Percentiles rank a stretch among this genome's conserved stretches.
These are phyloP conservation scores for Botrytis porri DNA, from an alignment of 2,329 filamentous ascomycete genomes.

Conservation along the genomic window DNA sequence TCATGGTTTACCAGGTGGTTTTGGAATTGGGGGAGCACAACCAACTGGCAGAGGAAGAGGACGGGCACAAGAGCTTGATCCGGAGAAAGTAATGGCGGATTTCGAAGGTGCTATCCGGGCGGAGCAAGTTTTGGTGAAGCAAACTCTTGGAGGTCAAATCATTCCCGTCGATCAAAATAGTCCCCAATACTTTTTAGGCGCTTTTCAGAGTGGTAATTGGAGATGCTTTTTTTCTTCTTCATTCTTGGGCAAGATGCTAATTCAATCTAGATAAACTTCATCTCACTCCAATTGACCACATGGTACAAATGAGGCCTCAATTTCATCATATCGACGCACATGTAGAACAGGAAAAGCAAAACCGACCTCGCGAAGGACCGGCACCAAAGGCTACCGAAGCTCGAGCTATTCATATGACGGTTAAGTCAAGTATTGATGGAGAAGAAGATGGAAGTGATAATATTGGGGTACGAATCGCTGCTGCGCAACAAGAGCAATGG, in stretches of 20 bases:
- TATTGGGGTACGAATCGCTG: slow-evolving; percentile 71
- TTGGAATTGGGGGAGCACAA: slow-evolving; percentile 56
- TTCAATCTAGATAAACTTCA: slow-evolving; percentile 70
- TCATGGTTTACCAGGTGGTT: slow-evolving; percentile 70
- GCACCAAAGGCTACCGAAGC: slow-evolving; percentile 47
- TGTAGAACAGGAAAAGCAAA: slow-evolving; percentile 58
- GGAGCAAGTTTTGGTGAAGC: slow-evolving; percentile 70
- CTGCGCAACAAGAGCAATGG: slow-evolving; percentile 82
- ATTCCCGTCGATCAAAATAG: slow-evolving; percentile 60
- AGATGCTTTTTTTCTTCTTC: neutral
- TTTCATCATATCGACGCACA: slow-evolving; percentile 89
- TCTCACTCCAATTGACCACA: slow-evolving; percentile 76
- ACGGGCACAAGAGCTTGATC: slow-evolving; percentile 38
- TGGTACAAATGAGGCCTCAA: slow-evolving; percentile 87
- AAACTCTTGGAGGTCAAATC: slow-evolving; percentile 82
- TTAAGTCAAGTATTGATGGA: slow-evolving; percentile 71
- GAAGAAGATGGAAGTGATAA: slow-evolving; percentile 65
- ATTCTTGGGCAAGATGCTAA: slow-evolving; percentile 6
- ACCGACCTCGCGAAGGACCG: slow-evolving; percentile 41
- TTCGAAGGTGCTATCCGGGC: slow-evolving; percentile 67
- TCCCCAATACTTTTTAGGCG: slow-evolving; percentile 78
- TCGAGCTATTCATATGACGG: slow-evolving; percentile 80
- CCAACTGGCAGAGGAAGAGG: slow-evolving; percentile 39
- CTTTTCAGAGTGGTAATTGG: slow-evolving; percentile 75
- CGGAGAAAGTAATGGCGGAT: slow-evolving; percentile 45